Evolutionary conservation across 2,329 filamentous ascomycete species (phyloP).

Genomic region (Nannizziopsis arthrosporioides): DNA sequence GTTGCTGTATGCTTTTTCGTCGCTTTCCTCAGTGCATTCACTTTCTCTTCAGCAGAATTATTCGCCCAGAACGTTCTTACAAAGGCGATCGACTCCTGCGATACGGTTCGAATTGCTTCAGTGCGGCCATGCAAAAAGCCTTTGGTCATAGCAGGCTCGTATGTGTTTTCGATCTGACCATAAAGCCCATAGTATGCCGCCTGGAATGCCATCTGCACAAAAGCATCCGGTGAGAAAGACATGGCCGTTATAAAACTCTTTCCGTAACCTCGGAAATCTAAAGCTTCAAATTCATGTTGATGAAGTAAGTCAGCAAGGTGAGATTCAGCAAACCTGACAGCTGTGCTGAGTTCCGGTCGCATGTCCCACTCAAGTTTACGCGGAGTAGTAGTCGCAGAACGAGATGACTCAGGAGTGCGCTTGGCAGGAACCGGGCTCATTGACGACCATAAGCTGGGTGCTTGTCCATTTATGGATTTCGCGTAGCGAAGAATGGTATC

Average conservation of each 20-base stretch:
- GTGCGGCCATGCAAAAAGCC: slow-evolving; percentile 84
- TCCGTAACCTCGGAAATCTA: slow-evolving; percentile 80
- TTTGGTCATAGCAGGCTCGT: slow-evolving; percentile 98
- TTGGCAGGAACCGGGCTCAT: slow-evolving; percentile 85
- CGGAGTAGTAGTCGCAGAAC: slow-evolving; percentile 78
- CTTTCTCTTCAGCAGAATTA: slow-evolving; percentile 67
- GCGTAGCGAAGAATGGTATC: slow-evolving; percentile 96
- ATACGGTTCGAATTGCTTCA: slow-evolving; percentile 81
- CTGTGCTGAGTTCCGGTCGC: slow-evolving; percentile 79
- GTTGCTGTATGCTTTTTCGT: slow-evolving; percentile 69
- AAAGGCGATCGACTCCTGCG: slow-evolving; percentile 72
- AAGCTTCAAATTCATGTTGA: slow-evolving; percentile 88
- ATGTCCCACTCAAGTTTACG: slow-evolving; percentile 98
- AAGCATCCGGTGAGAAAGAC: slow-evolving; percentile 94
- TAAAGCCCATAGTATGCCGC: slow-evolving; percentile 96
- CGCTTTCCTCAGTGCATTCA: slow-evolving; percentile 72
- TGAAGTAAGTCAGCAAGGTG: slow-evolving; percentile 86
- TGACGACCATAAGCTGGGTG: slow-evolving; percentile 83
- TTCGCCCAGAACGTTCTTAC: slow-evolving; percentile 93
- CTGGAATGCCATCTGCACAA: slow-evolving; percentile 98
- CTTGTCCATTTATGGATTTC: slow-evolving; percentile 84
- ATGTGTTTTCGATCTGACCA: slow-evolving; percentile 84
- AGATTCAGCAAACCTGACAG: slow-evolving; percentile 89
- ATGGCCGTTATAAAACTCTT: slow-evolving; percentile 97
- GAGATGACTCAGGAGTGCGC: slow-evolving; percentile 55